Evolutionary conservation across 176 grass and related monocot species (phyloP).

Genomic region (Triticum monococcum): DNA sequence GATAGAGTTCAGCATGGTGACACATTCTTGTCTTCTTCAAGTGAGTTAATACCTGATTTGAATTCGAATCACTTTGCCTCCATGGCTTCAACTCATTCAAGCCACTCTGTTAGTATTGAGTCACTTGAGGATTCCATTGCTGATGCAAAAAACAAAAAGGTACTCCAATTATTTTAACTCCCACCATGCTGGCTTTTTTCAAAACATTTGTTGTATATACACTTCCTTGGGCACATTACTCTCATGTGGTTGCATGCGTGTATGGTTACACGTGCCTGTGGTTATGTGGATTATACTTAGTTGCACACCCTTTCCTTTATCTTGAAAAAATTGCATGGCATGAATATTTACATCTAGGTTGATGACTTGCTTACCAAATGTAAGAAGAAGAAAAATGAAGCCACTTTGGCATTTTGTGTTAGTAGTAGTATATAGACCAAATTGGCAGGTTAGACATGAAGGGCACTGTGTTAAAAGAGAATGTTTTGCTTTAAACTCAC

Average conservation of each 20-base stretch:
- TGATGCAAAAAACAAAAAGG: conserved; percentile 65
- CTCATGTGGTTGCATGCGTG: background rate
- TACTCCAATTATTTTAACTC: conserved; percentile 27
- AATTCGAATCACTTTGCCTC: conserved; percentile 41
- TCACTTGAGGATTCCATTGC: conserved; percentile 50
- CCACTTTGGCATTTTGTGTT: background rate
- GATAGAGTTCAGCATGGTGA: conserved; percentile 11
- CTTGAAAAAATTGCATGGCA: background rate
- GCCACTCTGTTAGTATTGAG: conserved; percentile 42
- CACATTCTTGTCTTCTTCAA: conserved; percentile 18
- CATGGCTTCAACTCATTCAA: conserved; percentile 38
- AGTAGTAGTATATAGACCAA: background rate
- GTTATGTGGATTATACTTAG: background rate
- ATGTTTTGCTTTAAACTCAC: background rate
- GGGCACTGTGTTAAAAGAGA: background rate
- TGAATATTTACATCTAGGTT: background rate
- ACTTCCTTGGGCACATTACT: background rate
- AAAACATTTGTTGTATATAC: background rate
- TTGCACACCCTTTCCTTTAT: background rate
- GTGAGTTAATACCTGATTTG: conserved; percentile 41
- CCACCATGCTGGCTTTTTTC: background rate
- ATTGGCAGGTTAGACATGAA: background rate
- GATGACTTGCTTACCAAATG: background rate
- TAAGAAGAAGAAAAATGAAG: background rate
- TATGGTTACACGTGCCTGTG: background rate